Evolutionary conservation across 2,329 filamentous ascomycete species (phyloP), one percentile per base, ranked within the genome.

Genomic region (Camillea tinctor): DNA sequence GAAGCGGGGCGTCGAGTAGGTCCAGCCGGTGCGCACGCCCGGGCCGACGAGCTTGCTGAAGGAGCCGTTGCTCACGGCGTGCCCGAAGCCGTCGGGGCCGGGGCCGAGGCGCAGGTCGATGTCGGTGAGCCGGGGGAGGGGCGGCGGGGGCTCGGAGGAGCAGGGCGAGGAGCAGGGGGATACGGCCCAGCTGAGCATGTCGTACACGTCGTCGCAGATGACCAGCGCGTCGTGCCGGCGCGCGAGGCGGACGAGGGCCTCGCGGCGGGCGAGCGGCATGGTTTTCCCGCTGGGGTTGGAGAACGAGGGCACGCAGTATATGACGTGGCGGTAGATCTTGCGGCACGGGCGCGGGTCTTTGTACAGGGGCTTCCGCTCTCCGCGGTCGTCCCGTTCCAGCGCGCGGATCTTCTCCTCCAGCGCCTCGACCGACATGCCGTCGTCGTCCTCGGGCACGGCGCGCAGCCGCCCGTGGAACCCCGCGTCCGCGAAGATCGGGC

Each of bases 121-220:
- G 71, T 97, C 93, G 19, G 91, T 86, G 1, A 97, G 79, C 1
- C 92, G 86, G 2, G 92, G 92, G 8, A 93, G 85, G 54, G 17
- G 59, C 5, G 26, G 50, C 21, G n/a, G 54, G 51, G 54, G 17
- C 11, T 53, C 40, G 5, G 63, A 49, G 2, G 57, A 48, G 22
- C 48, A 8, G 6, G 54, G 36, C 0, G 58, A 13, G 4, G 50
- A 11, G 2, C 52, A 22, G 40, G 55, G 19, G 26, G 55, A 61
- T 53, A 76, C 71, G 2, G 85, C 83, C 92, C 93, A 97, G 72
- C 93, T 90, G 4, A 98, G 81, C 66, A 94, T 89, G 73, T 98
- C 94, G 72, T 99, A 99, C 9, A 98, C 93, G 73, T 99, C 95
- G 76, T 98, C 94, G 54, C 86, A 86, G 24, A 97, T 82, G 58